These are phyloP conservation scores for Nicotiana rustica DNA, from an alignment of 305 asterid species.

Conservation along the genomic window DNA sequence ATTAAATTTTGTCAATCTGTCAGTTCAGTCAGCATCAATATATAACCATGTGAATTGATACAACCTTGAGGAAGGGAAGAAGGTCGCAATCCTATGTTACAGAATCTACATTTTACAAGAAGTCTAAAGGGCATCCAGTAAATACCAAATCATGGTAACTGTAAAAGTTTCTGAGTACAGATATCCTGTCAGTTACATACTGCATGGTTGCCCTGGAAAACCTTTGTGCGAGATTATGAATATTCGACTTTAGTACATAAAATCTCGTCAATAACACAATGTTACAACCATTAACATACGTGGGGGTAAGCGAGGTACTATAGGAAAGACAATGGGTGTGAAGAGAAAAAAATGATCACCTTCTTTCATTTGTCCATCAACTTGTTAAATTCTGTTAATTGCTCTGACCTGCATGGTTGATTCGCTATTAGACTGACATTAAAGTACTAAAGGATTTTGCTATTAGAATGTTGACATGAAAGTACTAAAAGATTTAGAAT, in stretches of 20 bases:
- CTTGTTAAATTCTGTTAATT: constrained; percentile 52
- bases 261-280: neutral
- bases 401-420: constrained; percentile 62
- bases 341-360: constrained; percentile 33
- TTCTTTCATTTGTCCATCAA: constrained; percentile 52
- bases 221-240: neutral
- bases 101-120: constrained; percentile 29
- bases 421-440: constrained; percentile 20
- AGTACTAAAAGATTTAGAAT: neutral
- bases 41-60: constrained; percentile 9
- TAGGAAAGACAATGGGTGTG: neutral
- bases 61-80: neutral
- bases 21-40: constrained; percentile 1
- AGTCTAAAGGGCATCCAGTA: neutral
- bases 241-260: constrained; percentile 13
- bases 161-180: constrained; percentile 5
- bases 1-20: neutral
- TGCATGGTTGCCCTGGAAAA: constrained; percentile 29
- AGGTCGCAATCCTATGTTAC: neutral
- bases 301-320: neutral
- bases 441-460: neutral
- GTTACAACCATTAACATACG: neutral
- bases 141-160: neutral
- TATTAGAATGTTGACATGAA: neutral
- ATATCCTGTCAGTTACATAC: constrained; percentile 28